These are phyloP conservation scores for Ceriops decandra DNA, from an alignment of 345 rosid species.

Conservation along the genomic window DNA sequence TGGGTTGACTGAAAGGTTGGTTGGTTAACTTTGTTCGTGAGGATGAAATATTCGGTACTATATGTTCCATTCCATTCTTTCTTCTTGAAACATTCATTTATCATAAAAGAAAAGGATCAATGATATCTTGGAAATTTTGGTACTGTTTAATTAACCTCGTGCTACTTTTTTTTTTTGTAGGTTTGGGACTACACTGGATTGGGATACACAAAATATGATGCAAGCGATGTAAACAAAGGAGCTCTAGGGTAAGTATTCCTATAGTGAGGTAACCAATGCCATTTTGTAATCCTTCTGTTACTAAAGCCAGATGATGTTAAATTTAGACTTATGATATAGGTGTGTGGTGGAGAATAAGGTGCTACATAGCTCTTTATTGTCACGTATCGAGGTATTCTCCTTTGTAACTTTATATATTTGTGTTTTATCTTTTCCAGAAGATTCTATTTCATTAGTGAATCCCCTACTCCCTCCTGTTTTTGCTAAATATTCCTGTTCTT, in stretches of 20 bases:
- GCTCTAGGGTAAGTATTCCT: conserved; percentile 59
- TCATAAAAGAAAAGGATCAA: background rate
- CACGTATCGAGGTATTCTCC: conserved; percentile 61
- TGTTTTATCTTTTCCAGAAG: background rate
- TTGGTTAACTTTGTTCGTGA: background rate
- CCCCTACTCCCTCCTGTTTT: too few relatives aligned
- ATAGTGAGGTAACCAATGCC: background rate
- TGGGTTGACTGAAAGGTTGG: background rate
- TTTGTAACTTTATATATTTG: background rate
- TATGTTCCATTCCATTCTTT: background rate
- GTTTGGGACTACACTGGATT: conserved; percentile 98
- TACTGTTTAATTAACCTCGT: background rate
- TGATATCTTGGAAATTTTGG: background rate
- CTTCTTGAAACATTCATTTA: conserved; percentile 1
- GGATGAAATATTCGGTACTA: background rate
- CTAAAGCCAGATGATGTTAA: conserved; percentile 8
- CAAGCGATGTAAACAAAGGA: conserved; percentile 72
- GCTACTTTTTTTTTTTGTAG: conserved; percentile 35
- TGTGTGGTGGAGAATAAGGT: conserved; percentile 96
- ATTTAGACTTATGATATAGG: conserved; percentile 42
- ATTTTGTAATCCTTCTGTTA: conserved; percentile 5
- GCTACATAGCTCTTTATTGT: conserved; percentile 71
- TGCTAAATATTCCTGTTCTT: too few relatives aligned
- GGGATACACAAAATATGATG: conserved; percentile 76
- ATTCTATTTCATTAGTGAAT: background rate